Base-by-base conservation (phyloP, 2,329 filamentous ascomycete genomes). In the Exophiala aquamarina region DNA sequence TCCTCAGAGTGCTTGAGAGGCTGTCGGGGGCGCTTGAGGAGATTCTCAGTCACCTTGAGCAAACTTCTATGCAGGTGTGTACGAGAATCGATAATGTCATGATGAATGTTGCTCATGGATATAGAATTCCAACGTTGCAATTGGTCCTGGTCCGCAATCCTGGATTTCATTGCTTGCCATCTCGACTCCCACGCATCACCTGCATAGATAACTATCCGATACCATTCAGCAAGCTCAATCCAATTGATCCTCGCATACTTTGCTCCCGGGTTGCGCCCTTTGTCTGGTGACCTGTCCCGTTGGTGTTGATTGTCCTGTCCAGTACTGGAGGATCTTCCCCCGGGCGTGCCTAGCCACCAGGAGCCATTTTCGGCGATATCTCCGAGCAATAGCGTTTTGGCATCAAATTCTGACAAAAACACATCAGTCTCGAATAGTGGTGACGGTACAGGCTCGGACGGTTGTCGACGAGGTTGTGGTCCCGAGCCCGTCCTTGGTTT, bases 331-430 rank as follows among this genome's bases (percentile, higher is more conserved):
- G 61, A 58, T 59, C 78, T 73, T 39, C 76, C 76, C 6, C 26
- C 26, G 3, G 52, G 40, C 2, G 52, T 49, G 2, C 84, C 86
- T 37, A 84, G 83, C 87, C 87, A 92, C 88, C 87, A 92, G 6
- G 79, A 80, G 2, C 86, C 87, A 61, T 93, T 93, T 62, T 93
- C 88, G 1, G 84, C 86, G 56, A 91, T 76, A 59, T 91, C 81
- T 2, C 87, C 87, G 2, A 91, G 66, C 5, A 90, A 71, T 15
- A 92, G 70, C 4, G 86, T 78, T 61, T 90, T 93, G 1, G 85
- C 80, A 62, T 93, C 88, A 15, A 90, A 68, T 40, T 87, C 83
- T 28, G 77, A 76, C 3, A 82, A 66, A 19, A 70, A 69, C 34
- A 68, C 64, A 49, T 69, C 70, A 8, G 47, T 31, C 45, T 67